Evolutionary conservation across 257 asterid genomes (phyloP).

Genomic region (Fraxinus cuspidata): DNA sequence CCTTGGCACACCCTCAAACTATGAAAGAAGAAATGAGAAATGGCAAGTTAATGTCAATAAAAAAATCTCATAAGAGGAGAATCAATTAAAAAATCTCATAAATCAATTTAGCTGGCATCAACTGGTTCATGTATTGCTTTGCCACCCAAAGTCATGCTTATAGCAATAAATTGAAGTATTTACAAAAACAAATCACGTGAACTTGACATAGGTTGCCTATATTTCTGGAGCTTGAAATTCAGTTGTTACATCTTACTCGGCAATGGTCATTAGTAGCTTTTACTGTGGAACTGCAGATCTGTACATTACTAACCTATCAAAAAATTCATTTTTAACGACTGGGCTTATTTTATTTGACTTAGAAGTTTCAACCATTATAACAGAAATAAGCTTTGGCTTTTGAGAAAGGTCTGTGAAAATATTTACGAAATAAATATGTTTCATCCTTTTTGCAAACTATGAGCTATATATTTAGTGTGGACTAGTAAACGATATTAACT

Average conservation of each 20-base stretch:
- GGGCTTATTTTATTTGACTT: background rate
- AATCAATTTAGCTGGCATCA: slow-evolving; percentile 4
- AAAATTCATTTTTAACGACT: background rate
- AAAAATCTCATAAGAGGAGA: background rate
- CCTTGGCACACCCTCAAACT: slow-evolving; percentile 94
- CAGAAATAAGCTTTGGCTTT: slow-evolving; percentile 4
- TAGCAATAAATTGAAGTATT: background rate
- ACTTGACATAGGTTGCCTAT: background rate
- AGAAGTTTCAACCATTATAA: background rate
- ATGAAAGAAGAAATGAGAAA: slow-evolving; percentile 29
- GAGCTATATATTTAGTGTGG: background rate
- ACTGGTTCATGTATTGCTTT: slow-evolving; percentile 1
- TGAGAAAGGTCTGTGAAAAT: background rate
- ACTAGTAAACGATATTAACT: background rate
- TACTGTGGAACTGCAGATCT: slow-evolving; percentile 1
- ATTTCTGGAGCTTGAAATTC: slow-evolving; percentile 4
- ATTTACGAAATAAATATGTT: background rate
- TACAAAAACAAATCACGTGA: background rate
- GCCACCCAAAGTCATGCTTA: background rate
- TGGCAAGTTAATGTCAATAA: slow-evolving; percentile 19
- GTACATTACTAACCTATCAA: background rate
- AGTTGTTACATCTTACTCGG: background rate
- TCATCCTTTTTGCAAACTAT: background rate
- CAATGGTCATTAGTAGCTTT: background rate
- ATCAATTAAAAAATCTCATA: slow-evolving; percentile 8